Evolutionary conservation across 1,139 yeast genomes (phyloP), one percentile per base, ranked within the genome.

Genomic region (Saccharomycopsis hybrid): DNA sequence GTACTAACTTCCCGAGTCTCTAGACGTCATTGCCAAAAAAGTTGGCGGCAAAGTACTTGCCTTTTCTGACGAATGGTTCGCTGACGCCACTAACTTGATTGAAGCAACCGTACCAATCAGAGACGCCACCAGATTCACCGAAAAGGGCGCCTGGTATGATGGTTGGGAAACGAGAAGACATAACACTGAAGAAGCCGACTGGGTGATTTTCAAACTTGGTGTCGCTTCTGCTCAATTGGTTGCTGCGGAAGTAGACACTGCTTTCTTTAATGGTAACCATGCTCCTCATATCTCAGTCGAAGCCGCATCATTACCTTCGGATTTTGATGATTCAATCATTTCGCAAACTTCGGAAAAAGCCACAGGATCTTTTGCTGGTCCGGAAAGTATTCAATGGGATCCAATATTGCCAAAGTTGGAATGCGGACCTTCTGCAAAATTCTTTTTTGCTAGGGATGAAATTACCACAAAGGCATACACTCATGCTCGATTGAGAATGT

Each of bases 111-210:
- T 81, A 5, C 95, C 97, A 3, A 76, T 87, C 52, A 74, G 94
- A 61, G 95, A 87, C 61, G 84, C 86, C 27, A 82, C 89, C 24
- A 73, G 76, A 60, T 90, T 87, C 67, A 79, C 85, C 3, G 84
- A 78, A 56, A 78, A 90, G 3, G 97, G 97, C 49, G 96, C 96
- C 4, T 89, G 97, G 96, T 90, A 86, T 63, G 97, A 90, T 60
- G 97, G 97, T 13, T 90, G 97, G 97, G 97, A 90, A 67, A 89
- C 97, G 27, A 76, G 97, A 65, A 77, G 97, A 67, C 97, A 90
- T 71, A 90, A 90, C 66, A 68, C 78, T 1, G 84, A 73, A 54
- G 88, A 80, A 51, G 85, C 87, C 41, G 97, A 90, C 62, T 89
- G 90, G 85, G 96, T 85, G 31, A 72, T 86, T 40, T 70, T 90